These are phyloP conservation scores for Annona cherimola DNA, from an alignment of 164 flowering plant genomes.

Conservation along the genomic window DNA sequence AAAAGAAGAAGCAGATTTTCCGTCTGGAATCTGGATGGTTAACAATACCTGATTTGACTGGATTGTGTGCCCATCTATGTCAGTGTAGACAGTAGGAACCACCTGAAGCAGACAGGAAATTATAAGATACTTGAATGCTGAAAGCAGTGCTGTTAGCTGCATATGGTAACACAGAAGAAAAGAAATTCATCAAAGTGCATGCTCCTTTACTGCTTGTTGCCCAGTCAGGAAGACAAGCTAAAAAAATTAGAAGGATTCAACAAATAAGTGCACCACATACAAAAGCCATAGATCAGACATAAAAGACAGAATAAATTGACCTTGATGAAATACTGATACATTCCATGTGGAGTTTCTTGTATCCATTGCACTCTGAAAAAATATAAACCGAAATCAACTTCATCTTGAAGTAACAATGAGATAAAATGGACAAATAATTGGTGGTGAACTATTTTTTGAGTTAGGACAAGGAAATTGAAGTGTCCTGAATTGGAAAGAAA, in stretches of 20 bases:
- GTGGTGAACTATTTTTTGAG: background rate
- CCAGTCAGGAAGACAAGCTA: background rate
- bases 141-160: background rate
- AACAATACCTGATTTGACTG: conserved; percentile 60
- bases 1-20: background rate
- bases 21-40: background rate
- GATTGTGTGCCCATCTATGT: conserved; percentile 50
- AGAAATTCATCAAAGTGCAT: background rate
- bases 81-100: conserved; percentile 78
- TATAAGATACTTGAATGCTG: background rate
- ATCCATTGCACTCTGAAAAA: conserved; percentile 55
- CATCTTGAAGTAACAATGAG: background rate
- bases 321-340: conserved; percentile 82
- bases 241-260: background rate
- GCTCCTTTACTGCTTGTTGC: background rate
- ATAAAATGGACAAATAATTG: background rate
- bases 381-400: background rate
- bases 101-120: conserved; percentile 39
- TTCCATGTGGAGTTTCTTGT: conserved; percentile 49
- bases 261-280: background rate
- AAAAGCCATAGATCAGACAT: background rate
- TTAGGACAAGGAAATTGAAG: background rate
- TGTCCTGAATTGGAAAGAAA: background rate
- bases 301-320: conserved; percentile 19
- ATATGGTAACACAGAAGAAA: background rate